phyloP scores from a whole-genome alignment of 805 yeast species.

The Candida awuae region DNA sequence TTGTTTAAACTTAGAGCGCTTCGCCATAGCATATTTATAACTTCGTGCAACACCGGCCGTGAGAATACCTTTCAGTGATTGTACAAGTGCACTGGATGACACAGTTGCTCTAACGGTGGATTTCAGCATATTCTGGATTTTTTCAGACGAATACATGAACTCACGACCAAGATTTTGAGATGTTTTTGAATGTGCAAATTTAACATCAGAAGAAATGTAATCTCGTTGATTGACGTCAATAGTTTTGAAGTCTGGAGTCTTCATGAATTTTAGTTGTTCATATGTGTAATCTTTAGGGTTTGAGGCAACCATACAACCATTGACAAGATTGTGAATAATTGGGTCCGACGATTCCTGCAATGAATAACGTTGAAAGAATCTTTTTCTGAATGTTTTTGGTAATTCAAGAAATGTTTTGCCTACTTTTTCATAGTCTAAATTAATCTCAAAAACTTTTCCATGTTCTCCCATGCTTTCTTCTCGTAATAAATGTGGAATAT shows the following conservation, averaged over 20 bases:
- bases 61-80: slow-evolving; percentile 72
- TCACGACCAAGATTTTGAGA: neutral
- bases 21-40: slow-evolving; percentile 67
- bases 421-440: slow-evolving; percentile 28
- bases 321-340: neutral
- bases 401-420: slow-evolving; percentile 40
- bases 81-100: slow-evolving; percentile 59
- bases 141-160: neutral
- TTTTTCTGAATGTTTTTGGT: slow-evolving; percentile 42
- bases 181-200: slow-evolving; percentile 5
- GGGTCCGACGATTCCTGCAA: slow-evolving; percentile 8
- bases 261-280: neutral
- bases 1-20: slow-evolving; percentile 34
- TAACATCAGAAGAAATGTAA: slow-evolving; percentile 22
- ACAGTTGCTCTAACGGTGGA: slow-evolving; percentile 49
- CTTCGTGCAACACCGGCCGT: slow-evolving; percentile 80
- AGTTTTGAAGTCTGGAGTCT: neutral
- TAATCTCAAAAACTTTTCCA: slow-evolving; percentile 18
- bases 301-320: neutral
- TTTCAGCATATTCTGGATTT: neutral
- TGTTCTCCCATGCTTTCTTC: slow-evolving; percentile 12
- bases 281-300: neutral
- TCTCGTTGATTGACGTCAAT: slow-evolving; percentile 23
- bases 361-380: slow-evolving; percentile 27
- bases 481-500: slow-evolving; percentile 30